These are phyloP conservation scores for Omphalea diandra DNA, from an alignment of 441 rosid genomes.

Conservation along the genomic window DNA sequence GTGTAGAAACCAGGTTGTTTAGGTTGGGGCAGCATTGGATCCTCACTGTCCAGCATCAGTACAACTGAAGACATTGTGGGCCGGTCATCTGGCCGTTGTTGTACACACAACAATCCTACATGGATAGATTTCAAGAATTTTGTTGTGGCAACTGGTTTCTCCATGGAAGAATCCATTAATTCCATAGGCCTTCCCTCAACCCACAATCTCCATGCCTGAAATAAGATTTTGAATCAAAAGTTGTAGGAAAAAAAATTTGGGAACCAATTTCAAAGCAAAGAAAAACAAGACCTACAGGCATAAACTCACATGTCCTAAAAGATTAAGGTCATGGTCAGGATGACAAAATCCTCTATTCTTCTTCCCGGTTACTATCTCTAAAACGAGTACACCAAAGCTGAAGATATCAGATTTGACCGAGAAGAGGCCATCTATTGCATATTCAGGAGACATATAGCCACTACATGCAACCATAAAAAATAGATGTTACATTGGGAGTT, in stretches of 20 bases:
- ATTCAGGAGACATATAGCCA: slow-evolving; percentile 27
- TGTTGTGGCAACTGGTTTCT: slow-evolving; percentile 5
- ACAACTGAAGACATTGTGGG: slow-evolving; percentile 42
- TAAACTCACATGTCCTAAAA: slow-evolving; percentile 22
- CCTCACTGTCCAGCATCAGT: slow-evolving; percentile 43
- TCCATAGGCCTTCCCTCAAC: slow-evolving; percentile 30
- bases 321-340: slow-evolving; percentile 29
- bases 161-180: slow-evolving; percentile 33
- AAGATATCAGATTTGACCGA: slow-evolving; percentile 23
- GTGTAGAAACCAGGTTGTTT: too few relatives aligned
- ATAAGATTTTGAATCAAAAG: neutral
- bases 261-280: neutral
- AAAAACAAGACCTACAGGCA: neutral
- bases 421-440: slow-evolving; percentile 22
- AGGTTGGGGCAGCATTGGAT: slow-evolving; percentile 26
- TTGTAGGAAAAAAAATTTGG: neutral
- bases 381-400: slow-evolving; percentile 31
- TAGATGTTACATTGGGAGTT: neutral
- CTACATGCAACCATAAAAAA: neutral
- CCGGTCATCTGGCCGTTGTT: slow-evolving; percentile 41
- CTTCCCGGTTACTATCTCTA: slow-evolving; percentile 29
- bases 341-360: slow-evolving; percentile 24
- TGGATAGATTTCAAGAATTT: slow-evolving; percentile 45
- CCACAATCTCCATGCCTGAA: slow-evolving; percentile 56
- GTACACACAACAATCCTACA: slow-evolving; percentile 47